Base-by-base conservation (phyloP, 495 filamentous ascomycete species). In the Aspergillus egyptiacus region DNA sequence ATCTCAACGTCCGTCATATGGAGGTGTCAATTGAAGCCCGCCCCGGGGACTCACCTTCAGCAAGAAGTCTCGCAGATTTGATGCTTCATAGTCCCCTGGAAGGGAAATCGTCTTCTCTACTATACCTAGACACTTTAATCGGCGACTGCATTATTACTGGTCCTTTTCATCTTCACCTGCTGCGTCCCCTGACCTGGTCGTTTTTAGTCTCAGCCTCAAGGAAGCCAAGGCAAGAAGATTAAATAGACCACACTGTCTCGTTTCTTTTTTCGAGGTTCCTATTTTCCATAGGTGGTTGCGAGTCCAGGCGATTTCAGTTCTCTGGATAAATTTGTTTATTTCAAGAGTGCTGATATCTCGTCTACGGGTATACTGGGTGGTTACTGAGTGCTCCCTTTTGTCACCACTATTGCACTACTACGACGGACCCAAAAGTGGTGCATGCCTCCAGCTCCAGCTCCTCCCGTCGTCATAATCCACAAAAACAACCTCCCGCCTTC, bases 381-480 rank as follows among this genome's bases (percentile, higher is more conserved):
- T 31, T 31, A 11, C 10, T 13, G n/a, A n/a, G n/a, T n/a, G n/a
- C n/a, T n/a, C n/a, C n/a, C n/a, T n/a, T n/a, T n/a, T n/a, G n/a
- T n/a, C n/a, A n/a, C n/a, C n/a, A n/a, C n/a, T n/a, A n/a, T n/a
- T n/a, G n/a, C n/a, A 5, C 28, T 31, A 27, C 25, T 27, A 27
- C 25, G 25, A 27, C 25, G 25, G 25, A 10, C 25, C 36, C 36
- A 27, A 32, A 23, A 46, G 49, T 46, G 46, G 52, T 54, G 51
- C 45, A 54, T 53, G 44, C 50, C 50, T 48, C 34, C 35, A 17
- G 32, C 15, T 24, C 17, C 39, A 42, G 41, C 41, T 46, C 48
- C 48, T 49, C n/a, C n/a, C n/a, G n/a, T n/a, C 53, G 53, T 55
- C 53, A 55, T 55, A 55, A 46, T 55, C 53, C 53, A 55, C 53